Base-by-base conservation (phyloP, 805 yeast genomes). In the Suhomyces tanzawaensis region DNA sequence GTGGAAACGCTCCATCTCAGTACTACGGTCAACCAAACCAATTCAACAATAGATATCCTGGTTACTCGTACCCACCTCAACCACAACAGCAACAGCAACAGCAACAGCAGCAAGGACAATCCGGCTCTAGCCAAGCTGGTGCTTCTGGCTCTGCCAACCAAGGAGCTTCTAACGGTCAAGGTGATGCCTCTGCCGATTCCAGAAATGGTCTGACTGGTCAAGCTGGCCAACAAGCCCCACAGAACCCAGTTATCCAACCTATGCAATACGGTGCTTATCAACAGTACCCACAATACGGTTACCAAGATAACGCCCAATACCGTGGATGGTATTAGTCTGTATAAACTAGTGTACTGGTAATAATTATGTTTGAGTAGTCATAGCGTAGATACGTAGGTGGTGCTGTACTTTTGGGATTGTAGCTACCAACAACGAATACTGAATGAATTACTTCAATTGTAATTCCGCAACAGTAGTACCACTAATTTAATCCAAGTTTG, bases 281-380 rank as follows among this genome's bases (percentile, higher is more conserved):
- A 51, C 74, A 69, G 51, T 69, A 67, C 53, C 72, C 74, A 9
- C 74, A 69, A 52, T 69, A 67, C 46, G 71, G 70, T 44, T 69
- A 67, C 54, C 74, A 67, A 48, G 73, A 67, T 42, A 54, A 53
- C 50, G 55, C 55, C 42, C 71, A 67, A 46, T 66, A 66, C 54
- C 65, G 72, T 44, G 71, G 70, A 32, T 69, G 74, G 74, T 69
- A 67, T 48, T 68, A 64, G 41, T 30, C 21, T n/a, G n/a, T n/a
- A n/a, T n/a, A n/a, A n/a, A n/a, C n/a, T n/a, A n/a, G n/a, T n/a
- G n/a, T n/a, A n/a, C n/a, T n/a, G n/a, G n/a, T n/a, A n/a, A n/a
- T n/a, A n/a, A n/a, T n/a, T n/a, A n/a, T n/a, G n/a, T n/a, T n/a
- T n/a, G n/a, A n/a, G n/a, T n/a, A n/a, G n/a, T n/a, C n/a, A n/a